Evolutionary conservation across 305 asterid species (phyloP).

Genomic region (Ilex paraguariensis): DNA sequence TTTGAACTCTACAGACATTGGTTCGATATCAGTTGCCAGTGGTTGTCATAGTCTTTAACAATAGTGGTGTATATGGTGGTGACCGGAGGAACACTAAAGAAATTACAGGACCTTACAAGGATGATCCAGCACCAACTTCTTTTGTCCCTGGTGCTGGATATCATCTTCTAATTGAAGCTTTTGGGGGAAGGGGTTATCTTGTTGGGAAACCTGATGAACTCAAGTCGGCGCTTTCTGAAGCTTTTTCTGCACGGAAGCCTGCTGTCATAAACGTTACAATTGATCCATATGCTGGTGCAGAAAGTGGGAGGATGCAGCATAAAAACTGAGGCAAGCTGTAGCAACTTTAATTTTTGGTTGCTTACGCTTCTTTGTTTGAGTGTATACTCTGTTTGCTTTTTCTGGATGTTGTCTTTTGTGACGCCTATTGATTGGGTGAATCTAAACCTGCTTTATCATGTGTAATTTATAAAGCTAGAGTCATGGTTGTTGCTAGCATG

Average conservation of each 20-base stretch:
- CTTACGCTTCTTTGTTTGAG: no score
- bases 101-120: slow-evolving; percentile 74
- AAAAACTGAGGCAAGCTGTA: slow-evolving; percentile 51
- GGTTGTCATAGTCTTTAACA: slow-evolving; percentile 87
- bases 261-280: slow-evolving; percentile 66
- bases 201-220: slow-evolving; percentile 77
- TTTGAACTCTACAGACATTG: slow-evolving; percentile 41
- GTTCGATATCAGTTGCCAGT: slow-evolving; percentile 84
- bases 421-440: no score
- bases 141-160: slow-evolving; percentile 79
- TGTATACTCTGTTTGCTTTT: no score
- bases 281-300: slow-evolving; percentile 82
- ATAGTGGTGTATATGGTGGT: slow-evolving; percentile 88
- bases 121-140: slow-evolving; percentile 89
- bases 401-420: no score
- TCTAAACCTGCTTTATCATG: no score
- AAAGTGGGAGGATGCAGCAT: slow-evolving; percentile 88
- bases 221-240: slow-evolving; percentile 57
- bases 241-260: slow-evolving; percentile 69
- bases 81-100: slow-evolving; percentile 78
- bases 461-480: no score
- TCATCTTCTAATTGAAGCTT: slow-evolving; percentile 69
- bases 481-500: no score
- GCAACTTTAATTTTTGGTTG: no score
- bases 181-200: slow-evolving; percentile 84